These are phyloP conservation scores for Diaporthe helianthi DNA, from an alignment of 2,329 filamentous ascomycete genomes.

Conservation along the genomic window DNA sequence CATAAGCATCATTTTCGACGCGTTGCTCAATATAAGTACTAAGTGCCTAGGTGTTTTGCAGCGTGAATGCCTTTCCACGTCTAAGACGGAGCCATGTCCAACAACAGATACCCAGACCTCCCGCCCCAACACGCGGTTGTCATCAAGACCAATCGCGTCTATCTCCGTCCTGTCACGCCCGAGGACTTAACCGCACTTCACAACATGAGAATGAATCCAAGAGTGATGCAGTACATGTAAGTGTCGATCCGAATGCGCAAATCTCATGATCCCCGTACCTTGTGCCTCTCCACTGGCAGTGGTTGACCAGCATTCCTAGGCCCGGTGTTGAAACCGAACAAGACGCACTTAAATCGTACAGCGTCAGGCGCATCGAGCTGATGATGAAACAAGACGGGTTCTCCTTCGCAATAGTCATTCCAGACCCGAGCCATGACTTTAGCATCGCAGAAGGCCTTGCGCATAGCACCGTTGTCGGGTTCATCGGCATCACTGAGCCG, in stretches of 20 bases:
- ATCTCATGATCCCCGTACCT: no score
- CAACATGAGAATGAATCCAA: slow-evolving; percentile 15
- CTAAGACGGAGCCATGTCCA: background rate
- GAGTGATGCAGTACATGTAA: slow-evolving; percentile 26
- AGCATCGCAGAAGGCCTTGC: background rate
- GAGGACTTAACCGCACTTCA: slow-evolving; percentile 17
- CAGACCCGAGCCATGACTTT: background rate
- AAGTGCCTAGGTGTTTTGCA: no score
- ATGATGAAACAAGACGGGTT: slow-evolving; percentile 23
- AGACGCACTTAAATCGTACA: slow-evolving; percentile 20
- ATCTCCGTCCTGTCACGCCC: slow-evolving; percentile 6
- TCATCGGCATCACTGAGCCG: slow-evolving; percentile 21
- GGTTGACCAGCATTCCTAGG: background rate
- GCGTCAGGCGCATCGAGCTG: slow-evolving; percentile 20
- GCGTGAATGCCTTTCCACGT: background rate
- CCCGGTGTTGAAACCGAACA: slow-evolving; percentile 7
- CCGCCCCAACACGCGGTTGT: background rate
- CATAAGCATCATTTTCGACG: background rate
- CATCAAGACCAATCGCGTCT: slow-evolving; percentile 1
- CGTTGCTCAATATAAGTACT: no score
- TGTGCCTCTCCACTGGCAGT: no score
- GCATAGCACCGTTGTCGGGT: background rate
- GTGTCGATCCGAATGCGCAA: background rate
- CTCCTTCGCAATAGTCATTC: slow-evolving; percentile 18
- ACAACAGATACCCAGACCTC: background rate